A percentile compares a stretch with the other conserved stretches of the same genome.
Evolutionary conservation across 176 grass and related monocot species (phyloP).

Genomic region (Juncus effusus): DNA sequence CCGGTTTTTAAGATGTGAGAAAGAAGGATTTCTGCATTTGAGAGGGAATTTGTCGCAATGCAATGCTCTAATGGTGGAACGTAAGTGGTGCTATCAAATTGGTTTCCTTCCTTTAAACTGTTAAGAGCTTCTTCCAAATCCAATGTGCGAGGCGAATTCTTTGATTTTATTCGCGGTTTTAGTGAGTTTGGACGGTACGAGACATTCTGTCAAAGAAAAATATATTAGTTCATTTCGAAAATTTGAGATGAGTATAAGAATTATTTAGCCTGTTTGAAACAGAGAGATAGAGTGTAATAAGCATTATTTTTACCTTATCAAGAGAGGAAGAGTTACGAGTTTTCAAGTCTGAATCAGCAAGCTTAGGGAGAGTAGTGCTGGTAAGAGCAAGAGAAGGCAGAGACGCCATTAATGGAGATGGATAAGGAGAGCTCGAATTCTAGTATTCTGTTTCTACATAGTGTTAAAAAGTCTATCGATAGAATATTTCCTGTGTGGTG

Average conservation of each 20-base stretch:
- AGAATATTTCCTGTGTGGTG: too few relatives aligned
- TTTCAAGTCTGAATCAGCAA: neutral
- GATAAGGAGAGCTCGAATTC: neutral
- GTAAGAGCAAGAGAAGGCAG: slow-evolving; percentile 6
- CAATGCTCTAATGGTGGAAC: neutral
- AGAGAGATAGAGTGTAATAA: neutral
- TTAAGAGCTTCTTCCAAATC: slow-evolving; percentile 7
- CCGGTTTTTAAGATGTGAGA: slow-evolving; percentile 8
- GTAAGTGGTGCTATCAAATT: slow-evolving; percentile 7
- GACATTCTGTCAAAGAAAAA: slow-evolving; percentile 1
- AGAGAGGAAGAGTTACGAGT: neutral
- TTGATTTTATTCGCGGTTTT: neutral
- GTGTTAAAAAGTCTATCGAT: too few relatives aligned
- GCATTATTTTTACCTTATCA: too few relatives aligned
- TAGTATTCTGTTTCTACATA: neutral
- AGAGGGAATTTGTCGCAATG: neutral
- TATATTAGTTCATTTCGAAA: neutral
- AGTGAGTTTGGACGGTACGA: neutral
- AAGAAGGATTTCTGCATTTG: slow-evolving; percentile 3
- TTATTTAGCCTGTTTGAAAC: neutral
- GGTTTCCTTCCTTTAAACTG: neutral
- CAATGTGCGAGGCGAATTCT: neutral
- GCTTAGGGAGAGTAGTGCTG: slow-evolving; percentile 2
- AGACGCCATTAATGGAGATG: slow-evolving; percentile 15
- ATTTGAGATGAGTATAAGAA: too few relatives aligned